A percentile compares a stretch with the other conserved stretches of the same genome.
phyloP scores from a whole-genome alignment of 306 rosid genomes.

The Senna tora region DNA sequence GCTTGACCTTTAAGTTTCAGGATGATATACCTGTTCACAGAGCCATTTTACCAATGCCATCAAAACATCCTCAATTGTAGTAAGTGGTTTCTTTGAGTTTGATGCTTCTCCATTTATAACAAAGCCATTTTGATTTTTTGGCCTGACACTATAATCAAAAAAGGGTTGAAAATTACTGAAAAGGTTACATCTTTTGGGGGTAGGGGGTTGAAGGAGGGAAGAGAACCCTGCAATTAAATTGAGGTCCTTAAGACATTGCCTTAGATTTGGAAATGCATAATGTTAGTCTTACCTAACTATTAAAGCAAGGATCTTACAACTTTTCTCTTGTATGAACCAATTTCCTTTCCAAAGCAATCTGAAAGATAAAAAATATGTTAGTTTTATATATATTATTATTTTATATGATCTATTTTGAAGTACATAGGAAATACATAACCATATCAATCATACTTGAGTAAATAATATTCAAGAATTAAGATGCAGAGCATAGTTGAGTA shows the following conservation, averaged over 20 bases:
- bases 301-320: slow-evolving; percentile 89
- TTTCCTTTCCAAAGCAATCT: slow-evolving; percentile 97
- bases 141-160: slow-evolving; percentile 68
- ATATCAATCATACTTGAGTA: slow-evolving; percentile 1
- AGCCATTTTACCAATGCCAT: slow-evolving; percentile 95
- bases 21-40: slow-evolving; percentile 80
- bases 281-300: slow-evolving; percentile 70
- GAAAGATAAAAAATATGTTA: slow-evolving; percentile 47
- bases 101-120: slow-evolving; percentile 74
- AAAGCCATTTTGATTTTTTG: slow-evolving; percentile 59
- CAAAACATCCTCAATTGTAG: slow-evolving; percentile 83
- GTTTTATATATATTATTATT: slow-evolving; percentile 7
- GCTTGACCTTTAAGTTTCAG: slow-evolving; percentile 20
- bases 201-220: neutral
- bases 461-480: slow-evolving; percentile 14
- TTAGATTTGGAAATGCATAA: slow-evolving; percentile 14
- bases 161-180: slow-evolving; percentile 30
- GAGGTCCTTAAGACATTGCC: slow-evolving; percentile 30
- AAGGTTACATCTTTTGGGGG: slow-evolving; percentile 1
- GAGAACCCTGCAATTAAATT: slow-evolving; percentile 5
- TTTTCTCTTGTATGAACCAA: slow-evolving; percentile 97
- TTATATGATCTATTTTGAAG: slow-evolving; percentile 11
- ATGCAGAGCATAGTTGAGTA: slow-evolving; percentile 28
- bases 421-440: neutral
- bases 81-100: slow-evolving; percentile 61